A percentile compares a stretch with the other conserved stretches of the same genome.
phyloP scores from a whole-genome alignment of 2,329 filamentous ascomycete genomes.

The Phialophora chinensis region DNA sequence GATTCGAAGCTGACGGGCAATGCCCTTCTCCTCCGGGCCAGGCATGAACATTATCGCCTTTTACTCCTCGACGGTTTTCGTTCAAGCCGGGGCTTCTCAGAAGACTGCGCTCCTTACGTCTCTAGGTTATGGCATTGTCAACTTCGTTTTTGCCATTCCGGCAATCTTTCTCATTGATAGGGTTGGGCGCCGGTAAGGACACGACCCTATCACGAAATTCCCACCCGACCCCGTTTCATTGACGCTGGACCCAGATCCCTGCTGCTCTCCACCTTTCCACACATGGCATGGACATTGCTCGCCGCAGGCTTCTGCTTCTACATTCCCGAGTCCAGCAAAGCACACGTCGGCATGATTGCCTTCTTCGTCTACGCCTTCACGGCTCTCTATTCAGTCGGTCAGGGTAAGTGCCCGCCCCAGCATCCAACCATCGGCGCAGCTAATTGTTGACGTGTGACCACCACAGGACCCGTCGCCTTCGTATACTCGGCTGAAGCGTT shows the following conservation, averaged over 20 bases:
- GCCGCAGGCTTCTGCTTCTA: constrained; percentile 60
- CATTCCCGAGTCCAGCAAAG: constrained; percentile 50
- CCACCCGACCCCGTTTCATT: background rate
- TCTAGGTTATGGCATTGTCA: constrained; percentile 68
- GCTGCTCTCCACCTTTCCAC: constrained; percentile 66
- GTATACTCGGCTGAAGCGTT: constrained; percentile 47
- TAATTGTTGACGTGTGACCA: background rate
- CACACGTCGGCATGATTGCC: constrained; percentile 49
- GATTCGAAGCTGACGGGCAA: background rate
- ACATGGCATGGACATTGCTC: constrained; percentile 63
- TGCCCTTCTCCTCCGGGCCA: background rate
- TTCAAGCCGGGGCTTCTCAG: constrained; percentile 60
- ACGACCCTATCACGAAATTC: background rate
- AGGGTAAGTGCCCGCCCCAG: background rate
- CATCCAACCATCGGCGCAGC: background rate
- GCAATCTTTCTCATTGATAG: constrained; percentile 66
- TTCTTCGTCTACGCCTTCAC: constrained; percentile 52
- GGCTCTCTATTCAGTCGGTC: constrained; percentile 43
- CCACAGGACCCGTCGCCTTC: constrained; percentile 3
- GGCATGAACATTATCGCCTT: constrained; percentile 51
- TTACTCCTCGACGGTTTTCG: constrained; percentile 58
- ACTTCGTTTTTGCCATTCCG: constrained; percentile 68
- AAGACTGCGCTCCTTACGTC: constrained; percentile 66
- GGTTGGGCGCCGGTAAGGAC: constrained; percentile 61
- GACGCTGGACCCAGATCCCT: constrained; percentile 51